Percentiles rank a stretch among this genome's conserved stretches.
These are phyloP conservation scores for Gardenia jasminoides DNA, from an alignment of 257 asterid genomes.

Conservation along the genomic window DNA sequence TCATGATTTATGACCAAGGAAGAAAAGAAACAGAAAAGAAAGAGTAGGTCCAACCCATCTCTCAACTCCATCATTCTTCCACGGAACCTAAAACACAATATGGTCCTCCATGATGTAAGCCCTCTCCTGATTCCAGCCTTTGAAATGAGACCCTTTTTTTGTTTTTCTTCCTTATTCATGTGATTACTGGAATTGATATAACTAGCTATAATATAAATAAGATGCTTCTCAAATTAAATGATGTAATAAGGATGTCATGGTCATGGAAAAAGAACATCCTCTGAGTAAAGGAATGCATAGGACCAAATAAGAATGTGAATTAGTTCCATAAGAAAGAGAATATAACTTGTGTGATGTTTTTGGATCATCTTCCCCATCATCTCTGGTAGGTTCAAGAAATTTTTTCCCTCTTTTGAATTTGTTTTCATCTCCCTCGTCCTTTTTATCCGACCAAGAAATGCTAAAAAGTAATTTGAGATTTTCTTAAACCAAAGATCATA, in stretches of 20 bases:
- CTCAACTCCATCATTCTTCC: conserved; percentile 31
- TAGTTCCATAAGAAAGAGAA: not conserved
- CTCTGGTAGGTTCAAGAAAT: not conserved
- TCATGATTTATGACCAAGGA: conserved; percentile 23
- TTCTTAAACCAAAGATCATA: too few species aligned
- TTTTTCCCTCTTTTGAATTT: not conserved
- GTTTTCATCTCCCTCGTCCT: not conserved
- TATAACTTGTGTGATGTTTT: not conserved
- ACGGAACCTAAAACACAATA: conserved; percentile 14
- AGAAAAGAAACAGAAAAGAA: conserved; percentile 7
- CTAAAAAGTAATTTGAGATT: too few species aligned
- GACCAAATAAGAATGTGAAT: not conserved
- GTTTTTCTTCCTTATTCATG: conserved; percentile 14
- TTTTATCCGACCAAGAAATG: not conserved
- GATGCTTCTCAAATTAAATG: not conserved
- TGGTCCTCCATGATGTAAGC: not conserved
- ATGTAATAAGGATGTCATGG: conserved; percentile 18
- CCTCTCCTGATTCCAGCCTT: not conserved
- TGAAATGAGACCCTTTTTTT: not conserved
- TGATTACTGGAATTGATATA: conserved; percentile 15
- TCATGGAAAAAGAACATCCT: not conserved
- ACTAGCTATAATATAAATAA: not conserved
- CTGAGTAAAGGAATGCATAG: not conserved
- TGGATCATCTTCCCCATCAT: not conserved
- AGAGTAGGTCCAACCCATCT: conserved; percentile 29